phyloP scores from a whole-genome alignment of 148 eudicot genomes.

The Rhododendron simsii region DNA sequence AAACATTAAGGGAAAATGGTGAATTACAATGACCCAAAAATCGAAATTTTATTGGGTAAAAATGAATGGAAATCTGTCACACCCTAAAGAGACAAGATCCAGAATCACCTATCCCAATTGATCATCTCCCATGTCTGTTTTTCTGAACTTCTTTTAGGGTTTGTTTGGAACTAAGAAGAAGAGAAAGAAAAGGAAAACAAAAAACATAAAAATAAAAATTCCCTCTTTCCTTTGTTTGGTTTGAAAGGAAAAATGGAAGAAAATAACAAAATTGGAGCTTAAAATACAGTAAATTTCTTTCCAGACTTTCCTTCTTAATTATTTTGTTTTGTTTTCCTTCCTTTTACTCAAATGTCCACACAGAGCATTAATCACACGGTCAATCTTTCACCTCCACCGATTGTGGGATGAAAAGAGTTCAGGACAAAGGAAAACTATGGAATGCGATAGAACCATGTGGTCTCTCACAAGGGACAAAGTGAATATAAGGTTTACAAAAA shows the following conservation, averaged over 20 bases:
- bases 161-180: neutral
- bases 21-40: neutral
- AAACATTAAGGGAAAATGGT: neutral
- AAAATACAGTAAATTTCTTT: too few species aligned
- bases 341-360: too few species aligned
- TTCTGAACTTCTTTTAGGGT: neutral
- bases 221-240: neutral
- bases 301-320: too few species aligned
- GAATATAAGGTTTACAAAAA: neutral
- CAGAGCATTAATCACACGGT: neutral
- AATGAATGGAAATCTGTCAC: neutral
- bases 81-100: neutral
- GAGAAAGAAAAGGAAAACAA: too few species aligned
- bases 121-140: neutral
- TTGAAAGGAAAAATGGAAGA: too few species aligned
- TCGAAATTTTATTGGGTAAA: neutral
- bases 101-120: neutral
- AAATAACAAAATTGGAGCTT: neutral
- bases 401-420: neutral
- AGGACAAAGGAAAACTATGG: neutral
- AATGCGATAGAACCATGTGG: neutral
- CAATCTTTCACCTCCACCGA: neutral
- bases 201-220: too few species aligned
- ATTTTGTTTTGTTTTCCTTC: too few species aligned
- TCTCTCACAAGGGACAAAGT: neutral